These are phyloP conservation scores for Boletus rubescentipes DNA, from an alignment of 768 basidiomycete genomes.

Conservation along the genomic window DNA sequence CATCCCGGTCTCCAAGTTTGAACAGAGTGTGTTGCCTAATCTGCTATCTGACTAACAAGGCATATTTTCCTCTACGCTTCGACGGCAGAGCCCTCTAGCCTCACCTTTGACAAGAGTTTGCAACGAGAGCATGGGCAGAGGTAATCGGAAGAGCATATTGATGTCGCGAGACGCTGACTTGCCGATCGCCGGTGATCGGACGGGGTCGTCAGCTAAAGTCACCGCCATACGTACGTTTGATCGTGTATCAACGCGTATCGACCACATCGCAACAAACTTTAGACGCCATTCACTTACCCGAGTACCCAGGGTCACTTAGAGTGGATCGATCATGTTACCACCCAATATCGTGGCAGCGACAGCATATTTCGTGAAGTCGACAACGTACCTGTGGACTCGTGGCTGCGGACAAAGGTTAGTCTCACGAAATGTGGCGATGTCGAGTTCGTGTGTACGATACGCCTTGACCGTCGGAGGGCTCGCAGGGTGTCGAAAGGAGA, in stretches of 20 bases:
- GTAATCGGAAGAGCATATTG: too few species aligned
- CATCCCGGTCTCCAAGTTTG: neutral
- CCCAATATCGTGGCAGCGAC: neutral
- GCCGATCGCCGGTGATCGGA: too few species aligned
- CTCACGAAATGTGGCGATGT: too few species aligned
- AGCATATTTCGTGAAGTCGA: neutral
- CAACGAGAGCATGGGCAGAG: too few species aligned
- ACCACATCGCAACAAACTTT: neutral
- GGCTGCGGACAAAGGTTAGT: too few species aligned
- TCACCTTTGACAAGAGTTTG: neutral
- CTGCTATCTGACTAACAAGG: neutral
- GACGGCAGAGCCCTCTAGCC: too few species aligned
- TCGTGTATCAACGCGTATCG: too few species aligned
- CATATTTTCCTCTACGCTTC: neutral
- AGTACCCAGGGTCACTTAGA: too few species aligned
- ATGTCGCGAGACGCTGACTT: neutral
- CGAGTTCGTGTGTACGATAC: too few species aligned
- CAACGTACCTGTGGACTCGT: too few species aligned
- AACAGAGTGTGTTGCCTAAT: neutral
- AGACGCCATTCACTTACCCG: neutral
- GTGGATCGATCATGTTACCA: neutral
- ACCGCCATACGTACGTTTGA: too few species aligned
- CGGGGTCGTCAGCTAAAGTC: neutral
- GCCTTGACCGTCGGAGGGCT: neutral
- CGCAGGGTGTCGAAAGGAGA: neutral